Base-by-base conservation (phyloP, 495 filamentous ascomycete species). In the Xylaria curta region DNA sequence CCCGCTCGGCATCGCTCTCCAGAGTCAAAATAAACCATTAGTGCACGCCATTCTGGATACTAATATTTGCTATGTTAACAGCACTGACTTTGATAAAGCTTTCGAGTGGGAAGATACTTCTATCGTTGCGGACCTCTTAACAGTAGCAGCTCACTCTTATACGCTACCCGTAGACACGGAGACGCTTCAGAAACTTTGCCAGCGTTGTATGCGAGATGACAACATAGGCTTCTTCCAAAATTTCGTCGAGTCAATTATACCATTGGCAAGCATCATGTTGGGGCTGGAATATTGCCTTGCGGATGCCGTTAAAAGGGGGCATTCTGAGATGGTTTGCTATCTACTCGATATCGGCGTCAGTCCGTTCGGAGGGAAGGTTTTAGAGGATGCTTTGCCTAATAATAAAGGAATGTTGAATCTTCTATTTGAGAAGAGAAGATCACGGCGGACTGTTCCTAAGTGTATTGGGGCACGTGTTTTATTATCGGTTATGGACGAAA, bases 321-420 rank as follows among this genome's bases (percentile, higher is more conserved):
- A 56, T 56, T 56, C 53, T 17, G 24, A 56, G 31, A 56, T 56
- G 53, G 53, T 56, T 56, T 56, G 24, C 12, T 56, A 56, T 56
- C 53, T 56, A 12, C 53, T 56, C 21, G 53, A 56, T 56, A 56
- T 56, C 4, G 53, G 53, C 7, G 24, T n/a, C n/a, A n/a, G n/a
- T n/a, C n/a, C n/a, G n/a, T n/a, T n/a, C n/a, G n/a, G n/a, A n/a
- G n/a, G n/a, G n/a, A n/a, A n/a, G n/a, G n/a, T n/a, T n/a, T n/a
- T n/a, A n/a, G n/a, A n/a, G n/a, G n/a, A n/a, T n/a, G n/a, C n/a
- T n/a, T n/a, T n/a, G n/a, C n/a, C n/a, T n/a, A n/a, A n/a, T n/a
- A n/a, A n/a, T n/a, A 56, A 28, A 3, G 53, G 15, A 4, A 56
- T 56, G 53, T 56, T 31, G 9, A 9, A 28, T 13, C 21, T 56